These are phyloP conservation scores for Malus hybrid DNA, from an alignment of 331 rosid genomes.

Conservation along the genomic window DNA sequence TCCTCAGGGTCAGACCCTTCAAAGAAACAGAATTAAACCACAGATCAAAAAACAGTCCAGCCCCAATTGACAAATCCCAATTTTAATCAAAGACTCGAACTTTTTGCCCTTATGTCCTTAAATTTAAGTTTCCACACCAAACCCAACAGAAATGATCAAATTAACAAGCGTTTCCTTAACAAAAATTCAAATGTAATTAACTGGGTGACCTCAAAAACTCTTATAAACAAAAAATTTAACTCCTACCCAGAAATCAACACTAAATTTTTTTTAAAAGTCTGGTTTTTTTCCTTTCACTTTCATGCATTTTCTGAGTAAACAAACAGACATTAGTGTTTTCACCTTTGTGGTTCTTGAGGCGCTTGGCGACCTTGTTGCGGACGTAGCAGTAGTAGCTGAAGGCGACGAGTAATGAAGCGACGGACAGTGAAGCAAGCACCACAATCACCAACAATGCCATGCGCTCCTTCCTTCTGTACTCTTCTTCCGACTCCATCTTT, in stretches of 20 bases:
- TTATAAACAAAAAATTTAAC: not conserved
- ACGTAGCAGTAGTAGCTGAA: conserved; percentile 86
- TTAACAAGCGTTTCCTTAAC: not conserved
- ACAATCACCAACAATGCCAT: conserved; percentile 41
- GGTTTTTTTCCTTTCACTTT: not conserved
- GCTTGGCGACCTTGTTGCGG: conserved; percentile 61
- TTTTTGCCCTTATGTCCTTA: not conserved
- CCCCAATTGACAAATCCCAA: conserved; percentile 1
- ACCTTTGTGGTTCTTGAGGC: conserved; percentile 47
- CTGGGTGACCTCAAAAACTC: not conserved
- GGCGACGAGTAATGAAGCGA: conserved; percentile 63
- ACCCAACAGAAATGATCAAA: not conserved
- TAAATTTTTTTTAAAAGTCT: not conserved
- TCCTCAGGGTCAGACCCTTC: conserved; percentile 42
- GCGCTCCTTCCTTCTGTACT: conserved; percentile 48
- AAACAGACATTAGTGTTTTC: conserved; percentile 6
- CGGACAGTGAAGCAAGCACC: conserved; percentile 62
- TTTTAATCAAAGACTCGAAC: not conserved
- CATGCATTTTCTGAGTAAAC: not conserved
- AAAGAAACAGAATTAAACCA: conserved; percentile 26
- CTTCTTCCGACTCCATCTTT: conserved; percentile 48
- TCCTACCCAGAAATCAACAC: not conserved
- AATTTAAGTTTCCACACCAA: not conserved
- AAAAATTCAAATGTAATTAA: not conserved
- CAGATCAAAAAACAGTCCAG: not conserved